These are phyloP conservation scores for Akebia trifoliata DNA, from an alignment of 164 flowering plant species.

Conservation along the genomic window DNA sequence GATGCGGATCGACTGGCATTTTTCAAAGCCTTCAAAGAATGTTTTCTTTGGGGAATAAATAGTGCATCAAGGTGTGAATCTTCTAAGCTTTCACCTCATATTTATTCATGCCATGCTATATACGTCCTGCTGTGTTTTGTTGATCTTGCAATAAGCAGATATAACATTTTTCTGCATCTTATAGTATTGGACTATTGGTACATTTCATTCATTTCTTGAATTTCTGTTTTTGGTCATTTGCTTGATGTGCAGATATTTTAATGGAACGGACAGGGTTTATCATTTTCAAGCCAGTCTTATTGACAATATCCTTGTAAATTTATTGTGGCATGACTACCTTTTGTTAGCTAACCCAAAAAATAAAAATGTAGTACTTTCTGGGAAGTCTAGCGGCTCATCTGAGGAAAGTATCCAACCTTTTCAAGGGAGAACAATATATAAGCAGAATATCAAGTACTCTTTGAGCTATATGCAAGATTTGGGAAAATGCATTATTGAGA, in stretches of 20 bases:
- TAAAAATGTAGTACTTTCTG: conserved; percentile 23
- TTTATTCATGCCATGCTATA: not conserved
- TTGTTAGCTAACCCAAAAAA: conserved; percentile 20
- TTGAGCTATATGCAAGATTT: conserved; percentile 40
- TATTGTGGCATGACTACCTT: conserved; percentile 71
- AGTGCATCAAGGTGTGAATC: conserved; percentile 66
- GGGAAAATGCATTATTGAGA: conserved; percentile 65
- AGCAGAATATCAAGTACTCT: conserved; percentile 30
- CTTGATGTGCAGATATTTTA: conserved; percentile 46
- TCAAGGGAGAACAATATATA: conserved; percentile 21
- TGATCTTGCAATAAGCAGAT: no score
- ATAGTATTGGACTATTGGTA: no score
- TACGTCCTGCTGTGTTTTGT: not conserved
- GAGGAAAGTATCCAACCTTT: conserved; percentile 16
- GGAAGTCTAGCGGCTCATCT: conserved; percentile 13
- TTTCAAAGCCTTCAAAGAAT: conserved; percentile 66
- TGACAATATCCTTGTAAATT: conserved; percentile 50
- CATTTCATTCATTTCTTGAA: not conserved
- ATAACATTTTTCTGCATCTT: not conserved
- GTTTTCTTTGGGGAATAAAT: conserved; percentile 67
- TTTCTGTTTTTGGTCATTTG: conserved; percentile 6
- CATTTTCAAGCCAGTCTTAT: conserved; percentile 44
- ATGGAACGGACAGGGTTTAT: conserved; percentile 35
- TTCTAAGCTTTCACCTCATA: not conserved
- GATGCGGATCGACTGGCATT: conserved; percentile 45